Conservation (phyloP, 441 rosid species). For the Bruguiera hainesii region DNA sequence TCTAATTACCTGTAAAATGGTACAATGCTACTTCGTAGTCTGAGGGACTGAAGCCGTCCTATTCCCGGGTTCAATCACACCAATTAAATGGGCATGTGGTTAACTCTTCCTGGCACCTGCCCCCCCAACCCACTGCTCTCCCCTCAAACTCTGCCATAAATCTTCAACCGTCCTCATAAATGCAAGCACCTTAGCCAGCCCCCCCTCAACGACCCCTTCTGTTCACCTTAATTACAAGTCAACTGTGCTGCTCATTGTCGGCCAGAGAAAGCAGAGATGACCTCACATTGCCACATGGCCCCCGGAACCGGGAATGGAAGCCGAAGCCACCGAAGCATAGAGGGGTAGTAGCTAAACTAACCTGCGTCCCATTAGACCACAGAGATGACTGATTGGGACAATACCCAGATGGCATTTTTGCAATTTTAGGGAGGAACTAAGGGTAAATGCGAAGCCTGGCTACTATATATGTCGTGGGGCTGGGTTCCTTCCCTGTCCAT, state of each 20-base stretch:
- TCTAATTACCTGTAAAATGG: too few relatives aligned
- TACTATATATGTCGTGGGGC: constrained; percentile 10
- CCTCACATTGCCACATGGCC: too few relatives aligned
- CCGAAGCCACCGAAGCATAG: neutral
- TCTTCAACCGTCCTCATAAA: constrained; percentile 29
- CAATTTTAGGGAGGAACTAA: neutral
- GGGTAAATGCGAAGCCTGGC: constrained; percentile 15
- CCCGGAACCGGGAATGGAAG: too few relatives aligned
- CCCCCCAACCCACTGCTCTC: constrained; percentile 15
- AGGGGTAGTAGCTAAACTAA: neutral
- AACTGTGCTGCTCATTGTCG: neutral
- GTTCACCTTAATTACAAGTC: constrained; percentile 20
- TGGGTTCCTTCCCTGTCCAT: neutral
- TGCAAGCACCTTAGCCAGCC: neutral
- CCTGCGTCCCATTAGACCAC: neutral
- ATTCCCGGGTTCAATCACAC: neutral
- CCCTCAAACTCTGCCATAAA: constrained; percentile 26
- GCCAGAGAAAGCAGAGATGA: neutral
- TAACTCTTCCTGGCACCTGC: constrained; percentile 3
- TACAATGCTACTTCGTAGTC: too few relatives aligned
- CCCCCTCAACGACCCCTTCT: neutral
- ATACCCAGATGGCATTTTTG: constrained; percentile 16
- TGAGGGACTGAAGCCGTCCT: too few relatives aligned
- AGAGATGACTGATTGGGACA: neutral
- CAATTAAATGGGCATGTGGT: constrained; percentile 12